These are phyloP conservation scores for Cercospora sp. DNA, from an alignment of 2,329 filamentous ascomycete genomes.

Conservation along the genomic window DNA sequence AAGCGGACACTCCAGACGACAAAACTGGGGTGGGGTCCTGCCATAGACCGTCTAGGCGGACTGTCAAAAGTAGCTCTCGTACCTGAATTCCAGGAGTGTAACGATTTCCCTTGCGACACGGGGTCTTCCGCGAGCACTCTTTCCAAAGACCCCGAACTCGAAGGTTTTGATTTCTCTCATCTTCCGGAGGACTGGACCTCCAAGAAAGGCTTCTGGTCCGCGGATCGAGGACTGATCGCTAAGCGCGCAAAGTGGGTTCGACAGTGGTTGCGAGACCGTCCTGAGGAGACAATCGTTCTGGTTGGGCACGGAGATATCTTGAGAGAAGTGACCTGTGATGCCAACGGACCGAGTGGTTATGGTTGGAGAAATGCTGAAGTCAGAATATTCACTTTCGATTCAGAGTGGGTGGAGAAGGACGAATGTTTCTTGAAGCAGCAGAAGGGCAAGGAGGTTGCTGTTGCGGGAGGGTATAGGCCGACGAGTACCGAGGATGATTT, in stretches of 20 bases:
- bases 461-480: conserved; percentile 38
- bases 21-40: conserved; percentile 34
- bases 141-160: conserved; percentile 32
- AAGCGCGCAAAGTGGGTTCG: conserved; percentile 37
- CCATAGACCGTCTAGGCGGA: conserved; percentile 34
- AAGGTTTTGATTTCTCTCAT: conserved; percentile 33
- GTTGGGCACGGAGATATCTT: conserved; percentile 40
- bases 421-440: conserved; percentile 35
- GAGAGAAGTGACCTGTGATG: conserved; percentile 32
- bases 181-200: conserved; percentile 37
- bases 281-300: conserved; percentile 38
- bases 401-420: conserved; percentile 29
- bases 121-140: conserved; percentile 32
- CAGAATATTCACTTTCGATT: conserved; percentile 34
- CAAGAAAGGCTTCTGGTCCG: conserved; percentile 36
- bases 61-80: conserved; percentile 35
- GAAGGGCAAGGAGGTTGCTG: conserved; percentile 31
- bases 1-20: conserved; percentile 40
- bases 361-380: conserved; percentile 39
- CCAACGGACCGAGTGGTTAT: conserved; percentile 31
- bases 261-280: conserved; percentile 35
- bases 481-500: conserved; percentile 36
- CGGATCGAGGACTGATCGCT: conserved; percentile 25
- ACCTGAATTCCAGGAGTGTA: conserved; percentile 39
- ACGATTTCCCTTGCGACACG: conserved; percentile 38